phyloP scores from a whole-genome alignment of 345 rosid genomes.

The Mercurialis annua region DNA sequence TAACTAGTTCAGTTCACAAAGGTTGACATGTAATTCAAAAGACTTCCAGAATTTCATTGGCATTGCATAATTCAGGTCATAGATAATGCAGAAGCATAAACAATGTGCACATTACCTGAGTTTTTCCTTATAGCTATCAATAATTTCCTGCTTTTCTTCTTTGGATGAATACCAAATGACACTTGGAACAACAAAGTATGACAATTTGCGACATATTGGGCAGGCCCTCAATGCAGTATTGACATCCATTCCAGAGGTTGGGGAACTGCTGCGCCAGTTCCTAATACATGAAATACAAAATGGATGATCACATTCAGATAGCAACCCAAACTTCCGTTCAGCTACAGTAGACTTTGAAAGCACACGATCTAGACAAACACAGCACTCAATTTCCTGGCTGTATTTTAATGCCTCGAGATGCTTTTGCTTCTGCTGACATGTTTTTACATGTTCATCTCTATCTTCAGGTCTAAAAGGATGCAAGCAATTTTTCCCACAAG shows the following conservation, averaged over 20 bases:
- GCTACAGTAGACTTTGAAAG: conserved; percentile 65
- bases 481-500: conserved; percentile 80
- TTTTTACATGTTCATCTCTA: conserved; percentile 68
- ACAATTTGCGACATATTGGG: conserved; percentile 89
- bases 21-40: not conserved
- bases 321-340: conserved; percentile 75
- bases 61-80: not conserved
- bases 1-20: not conserved
- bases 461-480: conserved; percentile 84
- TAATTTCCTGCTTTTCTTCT: conserved; percentile 76
- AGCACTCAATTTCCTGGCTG: conserved; percentile 63
- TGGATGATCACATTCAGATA: conserved; percentile 97
- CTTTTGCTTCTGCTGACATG: conserved; percentile 71
- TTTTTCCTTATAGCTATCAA: conserved; percentile 77
- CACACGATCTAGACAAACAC: conserved; percentile 78
- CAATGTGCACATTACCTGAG: conserved; percentile 48
- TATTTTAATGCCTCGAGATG: conserved; percentile 61
- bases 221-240: conserved; percentile 80
- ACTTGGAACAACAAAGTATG: conserved; percentile 94
- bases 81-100: not conserved
- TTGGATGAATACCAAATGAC: conserved; percentile 81
- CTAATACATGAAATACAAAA: conserved; percentile 88
- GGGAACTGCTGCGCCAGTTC: conserved; percentile 82
- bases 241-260: conserved; percentile 86
- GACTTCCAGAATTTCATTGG: not conserved